phyloP scores from a whole-genome alignment of 345 rosid genomes.

The Citrus reticulata region DNA sequence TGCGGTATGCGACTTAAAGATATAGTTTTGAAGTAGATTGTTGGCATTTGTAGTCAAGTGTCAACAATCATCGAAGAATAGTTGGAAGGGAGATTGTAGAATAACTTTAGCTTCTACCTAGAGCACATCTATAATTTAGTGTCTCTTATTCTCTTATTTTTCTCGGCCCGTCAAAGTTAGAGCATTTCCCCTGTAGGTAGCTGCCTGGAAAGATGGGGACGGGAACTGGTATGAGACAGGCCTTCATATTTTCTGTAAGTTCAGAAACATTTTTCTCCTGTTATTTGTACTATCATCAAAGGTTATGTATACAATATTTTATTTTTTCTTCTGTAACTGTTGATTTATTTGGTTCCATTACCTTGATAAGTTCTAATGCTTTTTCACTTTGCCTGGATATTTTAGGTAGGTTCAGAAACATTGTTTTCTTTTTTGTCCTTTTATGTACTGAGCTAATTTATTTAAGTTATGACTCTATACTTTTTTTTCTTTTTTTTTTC shows the following conservation, averaged over 20 bases:
- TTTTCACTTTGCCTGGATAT: conserved; percentile 42
- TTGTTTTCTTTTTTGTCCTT: not conserved
- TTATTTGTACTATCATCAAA: not conserved
- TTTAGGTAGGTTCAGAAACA: conserved; percentile 52
- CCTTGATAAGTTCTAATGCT: not conserved
- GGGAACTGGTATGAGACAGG: conserved; percentile 98
- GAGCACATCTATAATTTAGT: not conserved
- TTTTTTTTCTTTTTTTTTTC: not conserved
- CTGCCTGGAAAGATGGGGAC: conserved; percentile 94
- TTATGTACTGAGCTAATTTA: not conserved
- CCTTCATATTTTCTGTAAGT: conserved; percentile 93
- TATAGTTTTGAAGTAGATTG: not conserved
- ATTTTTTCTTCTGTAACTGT: not conserved
- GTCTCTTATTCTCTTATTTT: conserved; percentile 1
- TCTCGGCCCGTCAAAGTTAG: conserved; percentile 1
- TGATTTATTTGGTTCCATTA: not conserved
- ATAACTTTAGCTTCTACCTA: not conserved
- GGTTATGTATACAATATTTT: not conserved
- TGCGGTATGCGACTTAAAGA: not conserved
- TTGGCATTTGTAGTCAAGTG: not conserved
- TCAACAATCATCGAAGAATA: not conserved
- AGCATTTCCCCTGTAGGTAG: conserved; percentile 44
- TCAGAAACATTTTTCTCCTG: not conserved
- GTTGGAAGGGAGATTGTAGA: not conserved
- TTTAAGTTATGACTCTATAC: not conserved